Evolutionary conservation across 768 basidiomycete genomes (phyloP).

Genomic region (Xerocomus brunneocitrinus): DNA sequence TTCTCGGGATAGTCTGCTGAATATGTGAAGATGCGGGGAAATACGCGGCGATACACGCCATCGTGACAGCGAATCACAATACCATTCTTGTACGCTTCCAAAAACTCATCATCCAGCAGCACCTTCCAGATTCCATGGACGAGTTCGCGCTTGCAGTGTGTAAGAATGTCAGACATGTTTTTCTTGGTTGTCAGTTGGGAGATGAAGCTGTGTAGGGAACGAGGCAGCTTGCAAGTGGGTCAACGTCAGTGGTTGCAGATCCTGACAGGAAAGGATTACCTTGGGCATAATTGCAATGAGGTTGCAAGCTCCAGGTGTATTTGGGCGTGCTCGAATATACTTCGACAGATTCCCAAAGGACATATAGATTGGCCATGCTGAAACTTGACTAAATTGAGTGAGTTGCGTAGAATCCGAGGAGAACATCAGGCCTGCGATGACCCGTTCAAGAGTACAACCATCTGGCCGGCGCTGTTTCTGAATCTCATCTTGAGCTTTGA

Average conservation of each 20-base stretch:
- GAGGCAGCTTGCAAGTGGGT: no score
- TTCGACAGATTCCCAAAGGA: conserved; percentile 5
- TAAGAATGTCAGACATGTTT: neutral
- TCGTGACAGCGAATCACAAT: no score
- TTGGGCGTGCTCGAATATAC: neutral
- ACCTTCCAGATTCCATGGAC: no score
- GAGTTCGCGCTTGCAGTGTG: conserved; percentile 2
- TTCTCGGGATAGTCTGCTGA: neutral
- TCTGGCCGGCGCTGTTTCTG: no score
- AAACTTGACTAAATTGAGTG: conserved; percentile 13
- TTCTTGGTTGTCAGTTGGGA: neutral
- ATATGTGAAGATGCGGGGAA: neutral
- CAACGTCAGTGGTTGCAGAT: no score
- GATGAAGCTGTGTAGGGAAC: neutral
- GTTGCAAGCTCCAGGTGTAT: neutral
- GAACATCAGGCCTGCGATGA: conserved; percentile 9
- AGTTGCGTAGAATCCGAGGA: conserved; percentile 19
- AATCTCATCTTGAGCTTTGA: no score
- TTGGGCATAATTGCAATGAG: neutral
- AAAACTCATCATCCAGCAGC: no score
- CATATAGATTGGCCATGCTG: conserved; percentile 3
- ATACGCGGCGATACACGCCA: no score
- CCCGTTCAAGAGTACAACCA: no score
- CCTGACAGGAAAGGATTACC: neutral
- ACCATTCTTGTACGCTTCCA: no score